Evolutionary conservation across 306 rosid genomes (phyloP).

Genomic region (Cucurbita moschata): DNA sequence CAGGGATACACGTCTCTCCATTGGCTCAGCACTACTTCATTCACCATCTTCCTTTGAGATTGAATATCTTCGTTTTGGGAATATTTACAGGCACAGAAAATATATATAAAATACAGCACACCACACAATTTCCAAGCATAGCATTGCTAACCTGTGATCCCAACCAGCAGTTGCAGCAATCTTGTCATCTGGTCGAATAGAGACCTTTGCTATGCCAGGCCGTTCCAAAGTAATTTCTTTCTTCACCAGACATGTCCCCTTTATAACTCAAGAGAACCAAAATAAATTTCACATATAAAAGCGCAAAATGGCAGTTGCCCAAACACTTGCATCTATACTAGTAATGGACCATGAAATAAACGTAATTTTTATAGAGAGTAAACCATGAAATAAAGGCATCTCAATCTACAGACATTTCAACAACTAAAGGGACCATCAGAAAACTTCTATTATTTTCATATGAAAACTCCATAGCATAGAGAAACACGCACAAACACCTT

Average conservation of each 20-base stretch:
- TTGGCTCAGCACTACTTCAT: not conserved
- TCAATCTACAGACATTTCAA: not conserved
- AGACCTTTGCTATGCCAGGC: slow-evolving; percentile 72
- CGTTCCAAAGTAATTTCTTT: slow-evolving; percentile 69
- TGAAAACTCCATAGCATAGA: not conserved
- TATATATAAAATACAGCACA: not conserved
- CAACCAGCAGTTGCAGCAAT: slow-evolving; percentile 89
- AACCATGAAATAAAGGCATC: not conserved
- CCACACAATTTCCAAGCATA: not conserved
- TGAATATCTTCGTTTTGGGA: not conserved
- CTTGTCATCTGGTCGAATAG: slow-evolving; percentile 67
- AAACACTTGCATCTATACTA: not conserved
- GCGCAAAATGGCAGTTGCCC: not conserved
- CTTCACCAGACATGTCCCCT: slow-evolving; percentile 65
- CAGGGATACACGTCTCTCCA: not conserved
- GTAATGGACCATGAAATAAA: not conserved
- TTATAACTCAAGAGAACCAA: not conserved
- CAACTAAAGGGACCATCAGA: not conserved
- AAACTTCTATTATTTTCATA: not conserved
- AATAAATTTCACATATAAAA: not conserved
- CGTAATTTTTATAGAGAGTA: not conserved
- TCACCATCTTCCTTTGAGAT: not conserved
- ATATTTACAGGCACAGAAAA: not conserved
- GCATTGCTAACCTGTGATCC: slow-evolving; percentile 69
- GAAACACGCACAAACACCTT: not conserved